These are phyloP conservation scores for Coniochaeta ligniaria DNA, from an alignment of 2,329 filamentous ascomycete genomes.

Conservation along the genomic window DNA sequence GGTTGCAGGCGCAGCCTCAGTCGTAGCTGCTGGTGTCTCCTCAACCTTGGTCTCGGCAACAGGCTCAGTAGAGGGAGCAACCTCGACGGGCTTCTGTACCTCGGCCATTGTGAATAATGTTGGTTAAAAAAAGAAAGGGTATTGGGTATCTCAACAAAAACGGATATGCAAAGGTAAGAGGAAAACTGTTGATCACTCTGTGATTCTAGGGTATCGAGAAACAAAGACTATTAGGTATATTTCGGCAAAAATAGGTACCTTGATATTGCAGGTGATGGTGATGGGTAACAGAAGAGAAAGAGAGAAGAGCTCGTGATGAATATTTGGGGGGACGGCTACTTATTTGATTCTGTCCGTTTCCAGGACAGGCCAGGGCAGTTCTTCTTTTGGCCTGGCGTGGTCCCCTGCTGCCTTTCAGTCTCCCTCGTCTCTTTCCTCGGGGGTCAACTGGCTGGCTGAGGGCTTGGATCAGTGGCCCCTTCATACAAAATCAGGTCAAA, in stretches of 20 bases:
- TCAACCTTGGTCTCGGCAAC: slow-evolving; percentile 18
- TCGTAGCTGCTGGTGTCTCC: slow-evolving; percentile 23
- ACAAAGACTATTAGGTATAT: not conserved
- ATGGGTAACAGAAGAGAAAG: not conserved
- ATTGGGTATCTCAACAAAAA: slow-evolving; percentile 23
- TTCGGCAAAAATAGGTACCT: not conserved
- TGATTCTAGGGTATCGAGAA: not conserved
- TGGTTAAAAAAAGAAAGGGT: slow-evolving; percentile 28
- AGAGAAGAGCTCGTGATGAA: slow-evolving; percentile 1
- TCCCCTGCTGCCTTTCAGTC: not conserved
- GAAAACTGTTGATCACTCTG: slow-evolving; percentile 9
- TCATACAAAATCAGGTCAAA: not conserved
- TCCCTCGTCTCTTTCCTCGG: not conserved
- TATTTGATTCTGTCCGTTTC: slow-evolving; percentile 3
- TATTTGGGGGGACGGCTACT: not conserved
- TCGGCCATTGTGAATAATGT: slow-evolving; percentile 57
- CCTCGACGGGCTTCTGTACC: slow-evolving; percentile 61
- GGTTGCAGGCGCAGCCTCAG: slow-evolving; percentile 24
- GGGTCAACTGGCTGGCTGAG: slow-evolving; percentile 1
- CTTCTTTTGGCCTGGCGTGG: not conserved
- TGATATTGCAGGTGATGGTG: not conserved
- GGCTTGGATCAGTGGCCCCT: not conserved
- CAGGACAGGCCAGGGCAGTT: not conserved
- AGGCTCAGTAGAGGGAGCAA: slow-evolving; percentile 33
- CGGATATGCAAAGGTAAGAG: slow-evolving; percentile 18